A percentile compares a stretch with the other conserved stretches of the same genome.
phyloP scores from a whole-genome alignment of 805 yeast genomes.

The Candida namnaoensis region DNA sequence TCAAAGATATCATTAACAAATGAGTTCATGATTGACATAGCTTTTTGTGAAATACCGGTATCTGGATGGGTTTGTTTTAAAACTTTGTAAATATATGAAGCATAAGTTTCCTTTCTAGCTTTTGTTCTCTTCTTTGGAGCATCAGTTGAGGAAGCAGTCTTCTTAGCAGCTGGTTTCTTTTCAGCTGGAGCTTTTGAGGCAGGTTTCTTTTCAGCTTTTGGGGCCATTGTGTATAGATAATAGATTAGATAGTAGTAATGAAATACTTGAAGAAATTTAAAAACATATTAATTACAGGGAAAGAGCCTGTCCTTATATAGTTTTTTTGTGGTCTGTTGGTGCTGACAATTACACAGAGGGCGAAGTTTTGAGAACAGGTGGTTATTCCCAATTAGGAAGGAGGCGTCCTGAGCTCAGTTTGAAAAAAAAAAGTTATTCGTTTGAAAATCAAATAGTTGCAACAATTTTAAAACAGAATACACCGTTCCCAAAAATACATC shows the following conservation, averaged over 20 bases:
- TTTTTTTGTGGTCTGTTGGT: too few species aligned
- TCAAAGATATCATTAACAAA: constrained; percentile 97
- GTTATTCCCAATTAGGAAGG: not conserved
- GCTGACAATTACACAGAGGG: not conserved
- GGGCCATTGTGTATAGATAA: constrained; percentile 42
- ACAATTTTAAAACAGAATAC: not conserved
- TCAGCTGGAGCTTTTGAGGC: constrained; percentile 98
- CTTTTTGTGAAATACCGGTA: constrained; percentile 98
- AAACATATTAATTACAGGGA: too few species aligned
- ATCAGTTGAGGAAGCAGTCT: constrained; percentile 72
- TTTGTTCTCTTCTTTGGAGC: constrained; percentile 88
- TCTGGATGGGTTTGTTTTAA: constrained; percentile 99
- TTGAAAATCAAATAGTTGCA: not conserved
- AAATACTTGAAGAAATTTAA: not conserved
- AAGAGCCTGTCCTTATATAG: not conserved
- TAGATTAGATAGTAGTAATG: not conserved
- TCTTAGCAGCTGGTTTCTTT: constrained; percentile 90
- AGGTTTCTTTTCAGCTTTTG: constrained; percentile 51
- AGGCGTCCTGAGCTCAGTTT: constrained; percentile 1
- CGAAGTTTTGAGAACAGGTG: too few species aligned
- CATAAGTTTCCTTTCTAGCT: constrained; percentile 96
- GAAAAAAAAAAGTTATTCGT: not conserved
- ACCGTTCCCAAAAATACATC: constrained; percentile 6
- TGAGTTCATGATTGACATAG: constrained; percentile 98
- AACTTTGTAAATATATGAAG: constrained; percentile 97